These are phyloP conservation scores for Ustilago esculenta DNA, from an alignment of 1,284 basidiomycete genomes.

Conservation along the genomic window DNA sequence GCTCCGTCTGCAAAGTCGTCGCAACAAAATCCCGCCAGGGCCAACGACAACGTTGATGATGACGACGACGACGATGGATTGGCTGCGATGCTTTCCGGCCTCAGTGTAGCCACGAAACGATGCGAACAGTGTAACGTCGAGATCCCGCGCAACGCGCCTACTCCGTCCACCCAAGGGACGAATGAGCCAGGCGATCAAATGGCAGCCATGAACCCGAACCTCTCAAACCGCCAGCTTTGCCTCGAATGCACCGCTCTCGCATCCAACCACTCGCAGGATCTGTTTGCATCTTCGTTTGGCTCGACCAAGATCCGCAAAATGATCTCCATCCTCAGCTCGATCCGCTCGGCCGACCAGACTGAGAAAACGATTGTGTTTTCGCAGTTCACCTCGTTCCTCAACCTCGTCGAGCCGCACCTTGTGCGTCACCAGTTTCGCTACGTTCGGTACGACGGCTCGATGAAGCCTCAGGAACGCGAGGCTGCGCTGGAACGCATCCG, in stretches of 20 bases:
- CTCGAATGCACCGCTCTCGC: conserved; percentile 42
- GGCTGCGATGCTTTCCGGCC: conserved; percentile 77
- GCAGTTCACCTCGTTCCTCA: conserved; percentile 89
- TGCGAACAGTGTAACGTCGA: conserved; percentile 54
- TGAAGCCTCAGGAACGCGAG: conserved; percentile 81
- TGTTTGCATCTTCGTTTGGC: conserved; percentile 69
- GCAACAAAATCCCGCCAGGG: not conserved
- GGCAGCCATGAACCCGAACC: conserved; percentile 21
- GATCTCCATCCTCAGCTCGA: conserved; percentile 76
- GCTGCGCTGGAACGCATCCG: conserved; percentile 79
- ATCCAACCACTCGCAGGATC: conserved; percentile 19
- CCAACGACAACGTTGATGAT: conserved; percentile 7
- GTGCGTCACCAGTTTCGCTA: conserved; percentile 75
- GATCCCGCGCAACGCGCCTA: conserved; percentile 3
- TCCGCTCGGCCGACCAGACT: conserved; percentile 73
- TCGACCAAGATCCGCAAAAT: conserved; percentile 86
- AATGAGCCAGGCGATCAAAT: conserved; percentile 21
- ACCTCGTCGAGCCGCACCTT: conserved; percentile 86
- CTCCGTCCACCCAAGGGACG: not conserved
- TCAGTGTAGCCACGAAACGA: conserved; percentile 70
- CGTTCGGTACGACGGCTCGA: conserved; percentile 88
- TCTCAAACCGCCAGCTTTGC: conserved; percentile 43
- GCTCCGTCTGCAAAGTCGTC: not conserved
- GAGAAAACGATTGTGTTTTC: conserved; percentile 85
- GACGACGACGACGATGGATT: conserved; percentile 74